phyloP scores from a whole-genome alignment of 2,329 filamentous ascomycete genomes.

The Aspergillus fijiensis region DNA sequence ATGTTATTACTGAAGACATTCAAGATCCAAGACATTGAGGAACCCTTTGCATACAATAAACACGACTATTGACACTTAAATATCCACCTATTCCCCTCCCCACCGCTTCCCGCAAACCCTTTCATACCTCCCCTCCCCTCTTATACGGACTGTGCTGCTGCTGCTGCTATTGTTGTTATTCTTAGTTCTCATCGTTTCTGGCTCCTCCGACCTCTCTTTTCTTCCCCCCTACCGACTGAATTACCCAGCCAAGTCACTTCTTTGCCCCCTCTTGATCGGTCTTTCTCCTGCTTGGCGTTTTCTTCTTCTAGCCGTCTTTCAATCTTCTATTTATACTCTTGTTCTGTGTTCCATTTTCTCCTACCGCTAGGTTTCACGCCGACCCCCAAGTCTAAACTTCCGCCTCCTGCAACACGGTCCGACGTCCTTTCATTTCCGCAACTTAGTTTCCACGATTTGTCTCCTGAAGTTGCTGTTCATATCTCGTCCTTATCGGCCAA shows the following conservation, averaged over 20 bases:
- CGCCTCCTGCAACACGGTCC: slow-evolving; percentile 13
- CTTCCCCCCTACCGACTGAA: not conserved
- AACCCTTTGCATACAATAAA: not conserved
- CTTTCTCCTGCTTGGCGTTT: not conserved
- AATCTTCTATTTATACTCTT: not conserved
- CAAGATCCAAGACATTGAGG: no score
- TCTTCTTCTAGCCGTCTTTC: not conserved
- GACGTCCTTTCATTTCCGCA: slow-evolving; percentile 16
- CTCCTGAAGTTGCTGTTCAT: not conserved
- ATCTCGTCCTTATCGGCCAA: not conserved
- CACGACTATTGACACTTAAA: not conserved
- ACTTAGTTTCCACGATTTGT: not conserved
- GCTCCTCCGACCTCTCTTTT: not conserved
- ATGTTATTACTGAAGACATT: not conserved
- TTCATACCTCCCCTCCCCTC: no score
- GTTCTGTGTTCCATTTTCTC: not conserved
- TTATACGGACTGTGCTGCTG: not conserved
- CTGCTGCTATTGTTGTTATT: not conserved
- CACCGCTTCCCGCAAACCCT: not conserved
- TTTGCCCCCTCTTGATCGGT: not conserved
- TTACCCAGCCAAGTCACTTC: not conserved
- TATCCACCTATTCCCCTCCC: not conserved
- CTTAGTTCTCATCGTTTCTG: not conserved
- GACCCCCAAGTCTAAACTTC: not conserved
- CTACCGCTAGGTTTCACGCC: not conserved